phyloP scores from a whole-genome alignment of 192 early-diverging fungal genomes.

The Coemansia sp. region DNA sequence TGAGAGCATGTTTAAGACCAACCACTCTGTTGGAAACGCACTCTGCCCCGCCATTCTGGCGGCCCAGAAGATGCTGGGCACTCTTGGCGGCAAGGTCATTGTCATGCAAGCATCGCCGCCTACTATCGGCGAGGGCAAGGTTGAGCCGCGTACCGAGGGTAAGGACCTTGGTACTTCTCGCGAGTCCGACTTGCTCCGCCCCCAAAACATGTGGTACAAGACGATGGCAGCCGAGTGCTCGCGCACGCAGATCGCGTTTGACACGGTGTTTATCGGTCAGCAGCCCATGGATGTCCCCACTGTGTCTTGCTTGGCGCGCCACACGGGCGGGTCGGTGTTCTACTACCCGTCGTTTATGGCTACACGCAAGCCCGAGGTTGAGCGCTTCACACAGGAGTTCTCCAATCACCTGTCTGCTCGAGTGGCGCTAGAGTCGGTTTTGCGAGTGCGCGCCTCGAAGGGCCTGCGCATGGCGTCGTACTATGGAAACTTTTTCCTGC shows the following conservation, averaged over 20 bases:
- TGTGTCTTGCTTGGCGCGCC: constrained; percentile 58
- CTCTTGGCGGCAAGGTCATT: constrained; percentile 89
- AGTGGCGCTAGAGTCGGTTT: constrained; percentile 87
- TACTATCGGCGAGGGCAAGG: constrained; percentile 71
- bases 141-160: constrained; percentile 83
- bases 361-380: constrained; percentile 76
- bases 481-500: constrained; percentile 97
- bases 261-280: constrained; percentile 82
- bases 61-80: constrained; percentile 75
- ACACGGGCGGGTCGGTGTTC: constrained; percentile 86
- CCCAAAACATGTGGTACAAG: constrained; percentile 90
- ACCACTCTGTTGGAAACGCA: constrained; percentile 73
- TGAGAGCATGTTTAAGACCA: constrained; percentile 81
- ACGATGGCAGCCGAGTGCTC: constrained; percentile 88
- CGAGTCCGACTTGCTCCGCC: constrained; percentile 80
- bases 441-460: constrained; percentile 88
- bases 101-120: constrained; percentile 80
- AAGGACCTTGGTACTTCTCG: constrained; percentile 88
- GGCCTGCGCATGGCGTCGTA: constrained; percentile 85
- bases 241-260: constrained; percentile 81
- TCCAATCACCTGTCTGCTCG: constrained; percentile 73
- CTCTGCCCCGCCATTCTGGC: constrained; percentile 81
- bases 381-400: constrained; percentile 79
- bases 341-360: constrained; percentile 91
- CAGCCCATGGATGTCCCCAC: constrained; percentile 89